phyloP scores from a whole-genome alignment of 495 filamentous ascomycete species.

The Xylaria bambusicola region DNA sequence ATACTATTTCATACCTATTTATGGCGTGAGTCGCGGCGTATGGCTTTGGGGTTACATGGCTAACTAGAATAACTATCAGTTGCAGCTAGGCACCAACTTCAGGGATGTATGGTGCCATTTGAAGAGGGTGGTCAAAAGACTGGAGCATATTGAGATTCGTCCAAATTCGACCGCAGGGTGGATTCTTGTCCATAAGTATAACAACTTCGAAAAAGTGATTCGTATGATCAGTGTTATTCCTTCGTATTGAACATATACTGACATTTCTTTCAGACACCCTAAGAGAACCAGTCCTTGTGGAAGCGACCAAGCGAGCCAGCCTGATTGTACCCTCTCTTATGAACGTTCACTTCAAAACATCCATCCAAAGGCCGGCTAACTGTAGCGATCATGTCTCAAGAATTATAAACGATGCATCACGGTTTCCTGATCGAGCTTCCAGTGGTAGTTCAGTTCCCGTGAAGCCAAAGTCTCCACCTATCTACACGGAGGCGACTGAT shows the following conservation, averaged over 20 bases:
- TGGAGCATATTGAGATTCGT: neutral
- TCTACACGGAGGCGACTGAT: too few species aligned
- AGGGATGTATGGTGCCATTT: neutral
- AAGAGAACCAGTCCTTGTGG: neutral
- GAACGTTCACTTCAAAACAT: neutral
- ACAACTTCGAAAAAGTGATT: neutral
- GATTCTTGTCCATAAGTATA: neutral
- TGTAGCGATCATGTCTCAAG: neutral
- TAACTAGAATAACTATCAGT: neutral
- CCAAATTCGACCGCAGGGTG: neutral
- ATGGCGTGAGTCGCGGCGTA: neutral
- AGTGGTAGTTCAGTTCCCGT: neutral
- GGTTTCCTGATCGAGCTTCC: neutral
- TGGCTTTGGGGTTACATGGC: neutral
- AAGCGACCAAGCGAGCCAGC: neutral
- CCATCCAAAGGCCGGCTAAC: neutral
- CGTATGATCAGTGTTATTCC: neutral
- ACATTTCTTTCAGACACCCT: neutral
- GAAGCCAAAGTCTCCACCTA: neutral
- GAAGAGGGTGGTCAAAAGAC: neutral
- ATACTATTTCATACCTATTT: neutral
- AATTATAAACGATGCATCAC: neutral
- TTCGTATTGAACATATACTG: neutral
- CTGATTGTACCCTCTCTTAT: neutral
- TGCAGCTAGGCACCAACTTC: neutral